Evolutionary conservation across 768 basidiomycete genomes (phyloP), one percentile per base, ranked within the genome.

Genomic region (Lactarius akahatsu): DNA sequence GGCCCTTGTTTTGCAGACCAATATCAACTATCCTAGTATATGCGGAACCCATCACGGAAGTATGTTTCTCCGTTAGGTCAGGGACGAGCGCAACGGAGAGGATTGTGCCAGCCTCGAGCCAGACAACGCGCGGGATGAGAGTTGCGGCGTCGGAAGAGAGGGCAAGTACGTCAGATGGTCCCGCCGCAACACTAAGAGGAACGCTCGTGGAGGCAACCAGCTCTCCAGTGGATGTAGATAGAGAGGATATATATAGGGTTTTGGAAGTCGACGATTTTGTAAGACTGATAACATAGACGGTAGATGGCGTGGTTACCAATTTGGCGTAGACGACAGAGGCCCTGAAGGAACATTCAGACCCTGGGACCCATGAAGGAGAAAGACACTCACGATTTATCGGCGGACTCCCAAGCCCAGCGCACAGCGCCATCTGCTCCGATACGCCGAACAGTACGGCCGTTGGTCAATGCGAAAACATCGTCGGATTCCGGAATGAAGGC

Each of bases 331-430:
- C 77, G 7, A 87, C 80, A 7, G 85, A 80, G 2, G 86, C 86
- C 23, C 93, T 94, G 69, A 10, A 28, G 18, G 57, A 41, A 50
- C 72, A 65, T 66, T 64, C 34, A 26, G 40, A 30, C 36, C 18
- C n/a, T 40, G 23, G 54, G 36, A 40, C 36, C 34, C 61, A 34
- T 43, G 13, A 26, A 15, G 55, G 32, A 30, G 55, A 16, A 18
- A 57, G 41, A 54, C 45, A 1, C 86, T 70, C 72, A 92, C 91
- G 80, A 82, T 58, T 87, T 82, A 72, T 91, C 89, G 16, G 80
- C 79, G 28, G 87, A 81, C n/a, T 80, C 81, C 89, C 92, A 94
- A 1, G 76, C 79, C 94, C 94, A 96, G 30, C 77, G 73, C 1
- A 78, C 76, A 10, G 83, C 78, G 1, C 92, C 92, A 0, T 80